Evolutionary conservation across 2,329 filamentous ascomycete species (phyloP).

Genomic region (Cryphonectria japonica): DNA sequence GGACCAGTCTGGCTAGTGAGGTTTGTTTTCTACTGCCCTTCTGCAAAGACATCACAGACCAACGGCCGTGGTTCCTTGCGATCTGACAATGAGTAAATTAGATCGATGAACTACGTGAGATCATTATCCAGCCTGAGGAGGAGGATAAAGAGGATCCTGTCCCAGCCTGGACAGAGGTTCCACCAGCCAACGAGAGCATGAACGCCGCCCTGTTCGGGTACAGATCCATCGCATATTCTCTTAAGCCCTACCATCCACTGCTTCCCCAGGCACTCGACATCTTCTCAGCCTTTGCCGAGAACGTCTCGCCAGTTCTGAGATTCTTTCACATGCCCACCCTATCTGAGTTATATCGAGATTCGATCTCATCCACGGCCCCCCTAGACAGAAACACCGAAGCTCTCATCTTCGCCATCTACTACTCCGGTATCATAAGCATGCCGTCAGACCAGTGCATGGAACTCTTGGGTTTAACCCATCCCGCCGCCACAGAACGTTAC

Average conservation of each 20-base stretch:
- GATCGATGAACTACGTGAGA: conserved; percentile 30
- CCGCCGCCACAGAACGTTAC: conserved; percentile 36
- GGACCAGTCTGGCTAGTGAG: conserved; percentile 28
- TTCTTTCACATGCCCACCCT: conserved; percentile 39
- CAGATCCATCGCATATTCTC: conserved; percentile 34
- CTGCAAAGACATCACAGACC: background rate
- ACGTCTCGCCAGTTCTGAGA: conserved; percentile 35
- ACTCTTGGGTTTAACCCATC: conserved; percentile 16
- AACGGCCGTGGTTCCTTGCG: background rate
- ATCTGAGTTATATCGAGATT: conserved; percentile 34
- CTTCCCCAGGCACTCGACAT: conserved; percentile 33
- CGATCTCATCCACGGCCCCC: conserved; percentile 29
- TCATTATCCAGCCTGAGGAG: conserved; percentile 23
- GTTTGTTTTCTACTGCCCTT: background rate
- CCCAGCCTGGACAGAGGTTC: background rate
- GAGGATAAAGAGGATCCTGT: conserved; percentile 20
- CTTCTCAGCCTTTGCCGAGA: conserved; percentile 35
- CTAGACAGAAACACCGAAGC: conserved; percentile 32
- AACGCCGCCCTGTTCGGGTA: conserved; percentile 36
- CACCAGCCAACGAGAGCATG: conserved; percentile 7
- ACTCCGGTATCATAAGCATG: conserved; percentile 56
- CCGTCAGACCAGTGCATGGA: conserved; percentile 49
- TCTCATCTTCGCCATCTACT: conserved; percentile 57
- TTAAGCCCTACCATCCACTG: conserved; percentile 33
- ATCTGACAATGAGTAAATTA: conserved; percentile 6